These are phyloP conservation scores for Aspergillus haitiensis DNA, from an alignment of 495 filamentous ascomycete species.

Conservation along the genomic window DNA sequence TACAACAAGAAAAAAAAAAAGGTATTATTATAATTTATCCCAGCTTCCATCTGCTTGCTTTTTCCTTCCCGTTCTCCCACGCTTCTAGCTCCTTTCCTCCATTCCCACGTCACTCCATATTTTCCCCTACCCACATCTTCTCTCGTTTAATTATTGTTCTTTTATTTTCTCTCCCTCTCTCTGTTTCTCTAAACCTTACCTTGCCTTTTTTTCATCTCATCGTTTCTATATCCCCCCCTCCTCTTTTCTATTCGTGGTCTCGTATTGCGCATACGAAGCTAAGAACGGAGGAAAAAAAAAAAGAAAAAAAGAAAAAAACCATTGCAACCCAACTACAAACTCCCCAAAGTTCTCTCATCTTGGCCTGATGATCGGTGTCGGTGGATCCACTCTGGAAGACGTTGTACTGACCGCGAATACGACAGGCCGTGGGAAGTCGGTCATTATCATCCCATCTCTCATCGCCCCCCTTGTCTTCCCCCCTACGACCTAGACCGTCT, in stretches of 20 bases:
- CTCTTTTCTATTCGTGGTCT: constrained; percentile 11
- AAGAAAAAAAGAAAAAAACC: constrained; percentile 12
- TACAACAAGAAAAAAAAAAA: no score
- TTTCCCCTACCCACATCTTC: constrained; percentile 13
- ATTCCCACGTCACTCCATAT: constrained; percentile 13
- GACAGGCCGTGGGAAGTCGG: constrained; percentile 20
- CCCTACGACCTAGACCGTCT: constrained; percentile 18
- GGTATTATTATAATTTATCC: constrained; percentile 13
- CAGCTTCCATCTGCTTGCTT: background rate
- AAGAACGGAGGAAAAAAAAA: constrained; percentile 6
- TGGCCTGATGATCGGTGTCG: constrained; percentile 6
- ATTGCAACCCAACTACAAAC: background rate
- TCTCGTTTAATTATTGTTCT: background rate
- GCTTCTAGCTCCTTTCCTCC: constrained; percentile 7
- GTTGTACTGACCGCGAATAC: constrained; percentile 20
- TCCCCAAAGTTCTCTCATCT: constrained; percentile 4
- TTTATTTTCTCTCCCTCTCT: constrained; percentile 8
- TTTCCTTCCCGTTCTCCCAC: constrained; percentile 3
- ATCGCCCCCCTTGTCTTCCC: constrained; percentile 1
- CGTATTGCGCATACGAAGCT: constrained; percentile 14
- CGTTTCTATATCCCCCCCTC: constrained; percentile 1
- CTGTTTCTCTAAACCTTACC: constrained; percentile 2
- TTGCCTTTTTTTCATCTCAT: constrained; percentile 8
- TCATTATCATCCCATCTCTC: constrained; percentile 18
- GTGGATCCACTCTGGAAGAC: constrained; percentile 14